Conservation (phyloP, 805 yeast genomes). For the Kockiozyma suomiensis region DNA sequence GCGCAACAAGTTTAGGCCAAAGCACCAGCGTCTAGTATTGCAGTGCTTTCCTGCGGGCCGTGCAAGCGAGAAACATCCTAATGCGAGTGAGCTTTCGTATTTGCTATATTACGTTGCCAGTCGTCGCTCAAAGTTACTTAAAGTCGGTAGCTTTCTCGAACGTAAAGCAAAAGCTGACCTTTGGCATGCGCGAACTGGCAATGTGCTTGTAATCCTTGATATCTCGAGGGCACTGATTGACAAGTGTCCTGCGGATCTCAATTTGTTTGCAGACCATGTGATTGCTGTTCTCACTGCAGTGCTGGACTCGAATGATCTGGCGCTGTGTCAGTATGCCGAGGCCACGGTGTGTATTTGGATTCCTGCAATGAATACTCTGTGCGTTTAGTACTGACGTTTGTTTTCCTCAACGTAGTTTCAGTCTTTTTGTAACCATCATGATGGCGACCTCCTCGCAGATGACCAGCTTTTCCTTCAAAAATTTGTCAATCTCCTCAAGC, state of each 20-base stretch:
- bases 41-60: constrained; percentile 95
- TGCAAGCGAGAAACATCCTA: constrained; percentile 83
- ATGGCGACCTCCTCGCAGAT: constrained; percentile 65
- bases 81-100: constrained; percentile 87
- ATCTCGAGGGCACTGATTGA: constrained; percentile 69
- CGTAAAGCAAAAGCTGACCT: constrained; percentile 65
- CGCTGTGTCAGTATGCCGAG: constrained; percentile 58
- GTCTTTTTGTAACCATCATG: constrained; percentile 54
- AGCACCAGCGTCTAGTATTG: constrained; percentile 85
- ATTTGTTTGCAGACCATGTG: constrained; percentile 73
- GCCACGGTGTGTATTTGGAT: constrained; percentile 19
- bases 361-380: no score
- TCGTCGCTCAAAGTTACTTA: constrained; percentile 82
- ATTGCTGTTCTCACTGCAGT: constrained; percentile 60
- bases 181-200: constrained; percentile 67
- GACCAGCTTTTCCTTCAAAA: constrained; percentile 58
- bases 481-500: constrained; percentile 45
- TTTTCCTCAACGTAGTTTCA: constrained; percentile 37
- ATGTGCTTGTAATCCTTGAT: constrained; percentile 76
- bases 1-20: constrained; percentile 55
- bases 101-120: constrained; percentile 88
- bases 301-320: constrained; percentile 59
- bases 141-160: constrained; percentile 71
- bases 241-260: constrained; percentile 79
- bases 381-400: neutral